Percentiles rank a stretch among this genome's conserved stretches.
phyloP scores from a whole-genome alignment of 148 eudicot species.

The Rhododendron vialii region DNA sequence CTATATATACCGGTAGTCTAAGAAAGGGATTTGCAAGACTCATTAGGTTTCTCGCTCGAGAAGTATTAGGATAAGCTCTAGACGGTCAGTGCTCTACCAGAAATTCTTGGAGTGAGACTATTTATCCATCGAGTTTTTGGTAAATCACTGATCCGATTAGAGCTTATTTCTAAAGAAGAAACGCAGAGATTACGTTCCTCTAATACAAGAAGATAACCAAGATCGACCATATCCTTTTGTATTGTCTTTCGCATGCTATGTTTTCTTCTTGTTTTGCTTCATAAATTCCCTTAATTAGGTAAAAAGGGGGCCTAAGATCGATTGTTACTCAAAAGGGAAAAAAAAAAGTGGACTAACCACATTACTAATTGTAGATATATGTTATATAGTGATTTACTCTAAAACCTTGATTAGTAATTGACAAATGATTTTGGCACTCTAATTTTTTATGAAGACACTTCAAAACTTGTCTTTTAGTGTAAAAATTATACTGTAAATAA shows the following conservation, averaged over 20 bases:
- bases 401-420: no score
- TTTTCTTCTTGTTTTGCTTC: not conserved
- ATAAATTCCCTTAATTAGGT: no score
- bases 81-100: not conserved
- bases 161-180: not conserved
- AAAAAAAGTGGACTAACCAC: no score
- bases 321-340: no score
- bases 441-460: no score
- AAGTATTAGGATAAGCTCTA: not conserved
- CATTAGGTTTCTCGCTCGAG: not conserved
- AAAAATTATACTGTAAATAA: no score
- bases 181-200: not conserved
- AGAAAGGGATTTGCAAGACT: no score
- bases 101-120: not conserved
- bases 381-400: no score
- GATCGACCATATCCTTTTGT: not conserved
- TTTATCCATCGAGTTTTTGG: not conserved
- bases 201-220: not conserved
- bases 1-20: not conserved
- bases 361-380: no score
- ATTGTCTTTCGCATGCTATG: not conserved
- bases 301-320: no score
- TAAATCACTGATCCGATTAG: not conserved
- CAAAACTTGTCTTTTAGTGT: no score
- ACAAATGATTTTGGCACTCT: no score